A percentile compares a stretch with the other conserved stretches of the same genome.
phyloP scores from a whole-genome alignment of 2,329 filamentous ascomycete species.

The Plenodomus lindquistii region DNA sequence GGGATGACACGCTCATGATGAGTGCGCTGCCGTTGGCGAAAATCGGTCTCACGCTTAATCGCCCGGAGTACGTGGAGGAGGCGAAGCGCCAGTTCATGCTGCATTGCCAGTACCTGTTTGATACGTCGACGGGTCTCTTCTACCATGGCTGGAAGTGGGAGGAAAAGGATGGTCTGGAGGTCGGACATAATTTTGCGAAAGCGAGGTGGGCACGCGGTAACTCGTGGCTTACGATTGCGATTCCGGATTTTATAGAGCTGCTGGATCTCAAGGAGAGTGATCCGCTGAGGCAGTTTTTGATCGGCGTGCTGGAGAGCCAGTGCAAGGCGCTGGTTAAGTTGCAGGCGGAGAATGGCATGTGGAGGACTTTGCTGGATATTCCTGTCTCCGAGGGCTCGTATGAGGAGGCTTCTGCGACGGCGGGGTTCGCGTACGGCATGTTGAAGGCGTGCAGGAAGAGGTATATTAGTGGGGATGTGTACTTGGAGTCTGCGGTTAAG shows the following conservation, averaged over 20 bases:
- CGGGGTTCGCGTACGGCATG: conserved; percentile 79
- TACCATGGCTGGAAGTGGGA: conserved; percentile 84
- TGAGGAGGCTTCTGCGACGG: conserved; percentile 75
- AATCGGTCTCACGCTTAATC: conserved; percentile 70
- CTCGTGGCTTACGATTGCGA: conserved; percentile 79
- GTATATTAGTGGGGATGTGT: conserved; percentile 65
- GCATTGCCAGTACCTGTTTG: conserved; percentile 78
- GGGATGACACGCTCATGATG: conserved; percentile 91
- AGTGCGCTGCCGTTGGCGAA: conserved; percentile 79
- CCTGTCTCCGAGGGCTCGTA: conserved; percentile 70
- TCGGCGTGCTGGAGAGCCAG: conserved; percentile 69
- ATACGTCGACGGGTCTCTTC: conserved; percentile 71
- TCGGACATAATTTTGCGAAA: conserved; percentile 60
- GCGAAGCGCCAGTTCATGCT: conserved; percentile 77
- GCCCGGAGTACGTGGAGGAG: conserved; percentile 75
- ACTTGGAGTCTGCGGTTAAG: conserved; percentile 63
- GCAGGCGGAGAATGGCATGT: conserved; percentile 67
- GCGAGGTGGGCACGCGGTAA: conserved; percentile 66
- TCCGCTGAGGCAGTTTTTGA: conserved; percentile 62
- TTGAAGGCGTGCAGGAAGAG: conserved; percentile 72
- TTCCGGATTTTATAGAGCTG: conserved; percentile 78
- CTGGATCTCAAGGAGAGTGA: conserved; percentile 64
- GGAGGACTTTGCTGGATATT: conserved; percentile 75
- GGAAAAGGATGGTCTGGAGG: conserved; percentile 56
- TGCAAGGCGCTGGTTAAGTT: conserved; percentile 64